These are phyloP conservation scores for Cornus florida DNA, from an alignment of 148 eudicot genomes.

Conservation along the genomic window DNA sequence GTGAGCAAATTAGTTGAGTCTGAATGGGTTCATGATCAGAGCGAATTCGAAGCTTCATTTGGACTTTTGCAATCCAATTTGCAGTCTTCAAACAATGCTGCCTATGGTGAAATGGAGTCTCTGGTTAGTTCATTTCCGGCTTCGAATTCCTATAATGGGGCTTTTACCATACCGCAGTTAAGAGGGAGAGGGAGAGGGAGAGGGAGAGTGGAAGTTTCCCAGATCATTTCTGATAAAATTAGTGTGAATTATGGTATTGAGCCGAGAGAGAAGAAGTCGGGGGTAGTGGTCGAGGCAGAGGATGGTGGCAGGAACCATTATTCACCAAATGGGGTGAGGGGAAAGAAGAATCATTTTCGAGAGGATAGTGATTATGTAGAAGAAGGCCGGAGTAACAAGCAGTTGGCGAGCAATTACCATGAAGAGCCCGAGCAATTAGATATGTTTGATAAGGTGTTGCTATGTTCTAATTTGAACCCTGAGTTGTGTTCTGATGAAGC, in stretches of 20 bases:
- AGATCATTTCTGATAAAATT: neutral
- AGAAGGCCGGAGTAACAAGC: too few relatives aligned
- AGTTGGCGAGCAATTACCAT: too few relatives aligned
- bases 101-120: constrained; percentile 21
- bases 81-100: constrained; percentile 18
- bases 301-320: constrained; percentile 10
- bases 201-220: neutral
- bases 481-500: too few relatives aligned
- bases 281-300: neutral
- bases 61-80: constrained; percentile 12
- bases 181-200: too few relatives aligned
- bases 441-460: too few relatives aligned
- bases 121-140: constrained; percentile 27
- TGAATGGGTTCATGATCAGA: constrained; percentile 12
- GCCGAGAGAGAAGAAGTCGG: neutral
- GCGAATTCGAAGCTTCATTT: constrained; percentile 1
- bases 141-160: neutral
- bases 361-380: too few relatives aligned
- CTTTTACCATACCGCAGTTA: too few relatives aligned
- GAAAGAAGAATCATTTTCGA: constrained; percentile 33
- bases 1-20: constrained; percentile 10
- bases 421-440: too few relatives aligned
- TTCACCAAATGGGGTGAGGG: constrained; percentile 29
- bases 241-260: neutral
- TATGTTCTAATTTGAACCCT: too few relatives aligned